Evolutionary conservation across 208 protist genomes (phyloP).

Genomic region (Dictyostelium gargantuum): DNA sequence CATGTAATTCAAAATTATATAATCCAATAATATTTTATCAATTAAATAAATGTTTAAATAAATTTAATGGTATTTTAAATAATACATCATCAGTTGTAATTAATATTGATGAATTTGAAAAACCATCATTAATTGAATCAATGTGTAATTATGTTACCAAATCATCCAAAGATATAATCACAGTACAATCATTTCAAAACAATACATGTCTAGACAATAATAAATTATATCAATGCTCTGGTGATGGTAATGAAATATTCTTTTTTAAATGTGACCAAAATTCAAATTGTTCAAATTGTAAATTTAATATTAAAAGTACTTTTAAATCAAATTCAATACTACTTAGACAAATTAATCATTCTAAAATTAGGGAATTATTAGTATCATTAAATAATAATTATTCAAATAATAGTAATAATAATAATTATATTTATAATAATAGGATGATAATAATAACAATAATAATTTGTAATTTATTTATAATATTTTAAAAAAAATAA

Average conservation of each 20-base stretch:
- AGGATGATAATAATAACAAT: too few species aligned
- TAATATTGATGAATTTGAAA: not conserved
- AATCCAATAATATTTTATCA: not conserved
- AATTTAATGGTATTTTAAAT: too few species aligned
- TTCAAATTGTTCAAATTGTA: not conserved
- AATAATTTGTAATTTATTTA: not conserved
- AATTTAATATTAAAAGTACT: not conserved
- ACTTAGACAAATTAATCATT: not conserved
- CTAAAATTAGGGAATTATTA: not conserved
- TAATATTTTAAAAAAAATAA: too few species aligned
- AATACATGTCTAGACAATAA: not conserved
- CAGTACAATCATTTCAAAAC: not conserved
- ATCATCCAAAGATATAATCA: not conserved
- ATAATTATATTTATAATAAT: not conserved
- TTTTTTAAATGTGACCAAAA: not conserved
- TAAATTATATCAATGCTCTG: not conserved
- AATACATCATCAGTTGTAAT: not conserved
- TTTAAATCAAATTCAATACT: not conserved
- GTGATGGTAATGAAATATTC: not conserved
- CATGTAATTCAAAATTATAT: too few species aligned
- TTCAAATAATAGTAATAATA: not conserved
- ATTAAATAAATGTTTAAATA: not conserved
- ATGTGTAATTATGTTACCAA: not conserved
- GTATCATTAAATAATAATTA: not conserved
- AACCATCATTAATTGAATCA: not conserved